Conservation (phyloP, 164 flowering plant genomes). For the Tinospora cordifolia region DNA sequence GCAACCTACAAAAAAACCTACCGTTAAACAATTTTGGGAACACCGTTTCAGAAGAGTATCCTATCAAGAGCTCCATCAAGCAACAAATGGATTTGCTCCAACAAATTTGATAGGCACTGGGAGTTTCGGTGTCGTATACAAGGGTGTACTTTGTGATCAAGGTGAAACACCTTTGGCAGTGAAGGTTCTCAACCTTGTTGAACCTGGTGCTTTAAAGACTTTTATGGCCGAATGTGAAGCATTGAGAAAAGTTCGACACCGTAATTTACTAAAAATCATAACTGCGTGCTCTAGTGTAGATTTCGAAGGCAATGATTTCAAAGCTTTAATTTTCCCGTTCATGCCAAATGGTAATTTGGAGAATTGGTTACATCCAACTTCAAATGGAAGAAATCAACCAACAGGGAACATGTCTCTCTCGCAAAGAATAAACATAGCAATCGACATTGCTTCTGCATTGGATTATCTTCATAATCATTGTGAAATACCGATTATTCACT, state of each 20-base stretch:
- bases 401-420: not conserved
- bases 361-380: not conserved
- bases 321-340: too few species aligned
- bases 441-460: too few species aligned
- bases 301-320: too few species aligned
- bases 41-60: slow-evolving; percentile 2
- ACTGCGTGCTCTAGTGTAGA: too few species aligned
- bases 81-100: slow-evolving; percentile 6
- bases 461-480: not conserved
- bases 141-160: not conserved
- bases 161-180: not conserved
- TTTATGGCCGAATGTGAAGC: slow-evolving; percentile 5
- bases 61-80: not conserved
- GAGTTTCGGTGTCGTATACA: slow-evolving; percentile 9
- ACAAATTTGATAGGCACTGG: slow-evolving; percentile 10
- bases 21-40: not conserved
- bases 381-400: not conserved
- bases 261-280: too few species aligned
- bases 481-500: not conserved
- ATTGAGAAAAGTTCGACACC: too few species aligned
- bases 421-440: too few species aligned
- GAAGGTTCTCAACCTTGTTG: slow-evolving; percentile 4
- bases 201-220: not conserved
- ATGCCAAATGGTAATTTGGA: too few species aligned
- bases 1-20: not conserved